These are phyloP conservation scores for Venturia pyrina DNA, from an alignment of 2,329 filamentous ascomycete species.

Conservation along the genomic window DNA sequence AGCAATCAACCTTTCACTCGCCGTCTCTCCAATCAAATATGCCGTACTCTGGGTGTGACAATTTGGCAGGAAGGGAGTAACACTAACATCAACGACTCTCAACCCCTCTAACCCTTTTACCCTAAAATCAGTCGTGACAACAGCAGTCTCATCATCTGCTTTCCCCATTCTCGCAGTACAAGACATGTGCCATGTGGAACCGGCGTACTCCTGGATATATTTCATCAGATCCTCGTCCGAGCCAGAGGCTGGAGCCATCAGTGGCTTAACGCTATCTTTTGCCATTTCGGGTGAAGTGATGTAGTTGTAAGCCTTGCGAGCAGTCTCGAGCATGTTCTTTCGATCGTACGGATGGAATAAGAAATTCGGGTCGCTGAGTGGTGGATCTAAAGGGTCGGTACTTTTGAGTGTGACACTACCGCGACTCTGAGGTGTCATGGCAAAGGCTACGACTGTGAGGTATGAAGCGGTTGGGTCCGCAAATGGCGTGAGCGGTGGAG, in stretches of 20 bases:
- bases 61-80: constrained; percentile 29
- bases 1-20: constrained; percentile 39
- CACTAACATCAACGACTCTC: constrained; percentile 34
- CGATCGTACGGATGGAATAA: constrained; percentile 46
- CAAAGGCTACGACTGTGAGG: constrained; percentile 40
- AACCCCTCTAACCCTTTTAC: constrained; percentile 29
- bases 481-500: constrained; percentile 21
- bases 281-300: constrained; percentile 35
- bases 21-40: constrained; percentile 43
- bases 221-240: constrained; percentile 45
- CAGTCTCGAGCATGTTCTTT: constrained; percentile 38
- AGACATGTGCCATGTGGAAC: constrained; percentile 46
- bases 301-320: constrained; percentile 35
- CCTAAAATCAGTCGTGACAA: constrained; percentile 36
- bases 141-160: constrained; percentile 16
- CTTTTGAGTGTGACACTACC: constrained; percentile 46
- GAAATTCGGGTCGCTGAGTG: constrained; percentile 44
- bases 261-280: constrained; percentile 32
- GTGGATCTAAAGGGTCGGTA: constrained; percentile 39
- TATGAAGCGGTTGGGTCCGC: constrained; percentile 29
- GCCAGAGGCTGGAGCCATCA: constrained; percentile 36
- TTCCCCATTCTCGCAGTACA: constrained; percentile 50
- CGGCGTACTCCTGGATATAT: constrained; percentile 35
- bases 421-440: constrained; percentile 39
- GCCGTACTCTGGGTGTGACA: constrained; percentile 44